Percentiles rank a stretch among this genome's conserved stretches.
Conservation (phyloP, 257 asterid genomes). For the Buddleja alternifolia region DNA sequence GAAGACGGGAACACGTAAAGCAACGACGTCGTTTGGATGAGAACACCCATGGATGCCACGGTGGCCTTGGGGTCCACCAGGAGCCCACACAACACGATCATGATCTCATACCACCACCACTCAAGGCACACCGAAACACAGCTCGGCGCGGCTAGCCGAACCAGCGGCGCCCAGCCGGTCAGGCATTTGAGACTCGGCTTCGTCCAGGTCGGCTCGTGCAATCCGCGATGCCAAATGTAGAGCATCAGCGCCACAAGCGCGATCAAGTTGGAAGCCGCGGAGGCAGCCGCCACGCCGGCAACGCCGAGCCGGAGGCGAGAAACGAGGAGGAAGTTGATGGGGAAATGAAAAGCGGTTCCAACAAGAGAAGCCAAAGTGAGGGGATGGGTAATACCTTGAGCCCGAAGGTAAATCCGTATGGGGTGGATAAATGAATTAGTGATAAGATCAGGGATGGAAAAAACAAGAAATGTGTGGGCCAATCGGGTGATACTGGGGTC, state of each 20-base stretch:
- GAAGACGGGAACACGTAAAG: conserved; percentile 78
- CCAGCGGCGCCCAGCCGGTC: conserved; percentile 78
- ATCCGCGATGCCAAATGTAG: conserved; percentile 47
- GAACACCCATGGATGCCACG: conserved; percentile 80
- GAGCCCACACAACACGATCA: conserved; percentile 76
- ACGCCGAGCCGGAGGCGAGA: conserved; percentile 58
- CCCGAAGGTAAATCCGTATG: conserved; percentile 80
- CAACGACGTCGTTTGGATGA: conserved; percentile 79
- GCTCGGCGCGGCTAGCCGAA: conserved; percentile 76
- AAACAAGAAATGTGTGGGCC: conserved; percentile 66
- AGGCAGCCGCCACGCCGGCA: conserved; percentile 79
- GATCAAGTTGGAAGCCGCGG: conserved; percentile 59
- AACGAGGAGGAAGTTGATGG: conserved; percentile 55
- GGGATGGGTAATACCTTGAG: conserved; percentile 83
- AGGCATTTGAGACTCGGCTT: conserved; percentile 56
- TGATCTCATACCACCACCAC: conserved; percentile 97
- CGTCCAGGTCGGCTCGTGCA: conserved; percentile 66
- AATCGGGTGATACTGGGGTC: conserved; percentile 60
- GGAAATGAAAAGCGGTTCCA: conserved; percentile 64
- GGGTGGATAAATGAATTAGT: conserved; percentile 79
- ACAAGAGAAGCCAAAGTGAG: conserved; percentile 61
- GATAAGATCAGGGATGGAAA: conserved; percentile 75
- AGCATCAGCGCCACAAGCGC: conserved; percentile 43
- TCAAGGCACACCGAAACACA: conserved; percentile 84
- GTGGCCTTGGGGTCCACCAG: conserved; percentile 74